Base-by-base conservation (phyloP, 129 eudicot species). In the Flaveria brownii region DNA sequence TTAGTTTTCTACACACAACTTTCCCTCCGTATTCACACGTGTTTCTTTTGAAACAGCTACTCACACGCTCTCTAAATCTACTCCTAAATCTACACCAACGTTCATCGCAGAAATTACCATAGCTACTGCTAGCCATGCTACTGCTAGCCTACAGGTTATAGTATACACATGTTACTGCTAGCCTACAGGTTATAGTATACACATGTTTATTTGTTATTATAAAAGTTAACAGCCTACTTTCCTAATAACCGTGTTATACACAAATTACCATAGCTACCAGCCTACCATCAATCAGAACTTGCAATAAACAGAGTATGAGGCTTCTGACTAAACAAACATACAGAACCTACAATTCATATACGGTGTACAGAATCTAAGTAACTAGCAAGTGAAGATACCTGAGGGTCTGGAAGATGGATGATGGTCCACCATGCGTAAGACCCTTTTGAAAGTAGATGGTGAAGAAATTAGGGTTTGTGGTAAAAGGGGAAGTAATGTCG, bases 371-470 rank as follows among this genome's bases (percentile, higher is more conserved):
- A 51, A 51, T n/a, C 20, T 55, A 11, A 6, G 23, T 55, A 5
- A 54, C 39, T 55, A 11, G 66, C 23, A 66, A 76, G 36, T 18
- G 22, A 54, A 62, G 36, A 52, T 68, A 77, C 81, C 81, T 77
- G 81, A 67, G 16, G 68, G 57, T 77, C 68, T 77, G 26, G 57
- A 73, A 68, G 75, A 8, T 23, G 20, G 43, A 39, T 22, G 43
- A 39, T 22, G 75, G 23, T 68, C 20, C 75, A 57, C 43, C 10
- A 42, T 41, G 33, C 69, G 81, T 36, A 65, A 11, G 36, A 75
- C 60, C 39, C 80, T 67, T 55, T 68, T 55, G 16, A 62, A 63
- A 50, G 71, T 13, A 41, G 78, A 57, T 62, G 72, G 20, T 4
- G 81, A 54, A 22, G 52, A 41, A 42, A 30, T 68, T 14, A 69